These are phyloP conservation scores for Pseudogymnoascus sp. DNA, from an alignment of 2,329 filamentous ascomycete species.

Conservation along the genomic window DNA sequence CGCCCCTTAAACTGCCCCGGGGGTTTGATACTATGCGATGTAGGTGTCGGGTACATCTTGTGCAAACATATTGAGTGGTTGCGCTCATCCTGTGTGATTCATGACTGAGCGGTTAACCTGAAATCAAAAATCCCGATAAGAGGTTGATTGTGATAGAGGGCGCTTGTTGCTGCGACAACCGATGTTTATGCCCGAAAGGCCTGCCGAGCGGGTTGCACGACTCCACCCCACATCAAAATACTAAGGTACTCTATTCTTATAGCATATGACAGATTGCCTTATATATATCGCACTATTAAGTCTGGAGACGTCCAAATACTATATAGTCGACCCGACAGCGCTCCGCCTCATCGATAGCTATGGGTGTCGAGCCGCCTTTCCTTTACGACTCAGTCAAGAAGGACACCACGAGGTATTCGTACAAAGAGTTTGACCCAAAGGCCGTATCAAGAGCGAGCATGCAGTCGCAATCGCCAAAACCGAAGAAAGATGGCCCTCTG, in stretches of 20 bases:
- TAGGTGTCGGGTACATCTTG: slow-evolving; percentile 16
- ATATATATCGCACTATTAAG: neutral
- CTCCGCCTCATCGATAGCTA: slow-evolving; percentile 26
- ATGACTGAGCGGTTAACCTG: neutral
- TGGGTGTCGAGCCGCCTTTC: slow-evolving; percentile 57
- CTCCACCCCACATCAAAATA: slow-evolving; percentile 4
- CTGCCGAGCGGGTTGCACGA: neutral
- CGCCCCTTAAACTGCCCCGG: neutral
- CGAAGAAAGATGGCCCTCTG: slow-evolving; percentile 65
- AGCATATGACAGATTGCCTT: neutral
- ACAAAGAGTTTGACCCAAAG: slow-evolving; percentile 72
- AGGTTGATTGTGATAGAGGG: slow-evolving; percentile 5
- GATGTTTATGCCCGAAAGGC: neutral
- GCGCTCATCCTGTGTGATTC: slow-evolving; percentile 21
- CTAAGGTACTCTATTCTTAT: neutral
- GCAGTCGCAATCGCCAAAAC: slow-evolving; percentile 50
- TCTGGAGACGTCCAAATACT: neutral
- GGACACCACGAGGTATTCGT: slow-evolving; percentile 40
- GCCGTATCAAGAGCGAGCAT: slow-evolving; percentile 74
- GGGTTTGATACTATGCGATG: neutral
- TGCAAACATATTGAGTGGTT: slow-evolving; percentile 22
- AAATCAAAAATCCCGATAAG: slow-evolving; percentile 2
- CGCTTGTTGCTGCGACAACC: slow-evolving; percentile 2
- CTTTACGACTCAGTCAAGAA: slow-evolving; percentile 54
- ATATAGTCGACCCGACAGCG: neutral